Evolutionary conservation across 441 rosid species (phyloP).

Genomic region (Adansonia rubrostipa): DNA sequence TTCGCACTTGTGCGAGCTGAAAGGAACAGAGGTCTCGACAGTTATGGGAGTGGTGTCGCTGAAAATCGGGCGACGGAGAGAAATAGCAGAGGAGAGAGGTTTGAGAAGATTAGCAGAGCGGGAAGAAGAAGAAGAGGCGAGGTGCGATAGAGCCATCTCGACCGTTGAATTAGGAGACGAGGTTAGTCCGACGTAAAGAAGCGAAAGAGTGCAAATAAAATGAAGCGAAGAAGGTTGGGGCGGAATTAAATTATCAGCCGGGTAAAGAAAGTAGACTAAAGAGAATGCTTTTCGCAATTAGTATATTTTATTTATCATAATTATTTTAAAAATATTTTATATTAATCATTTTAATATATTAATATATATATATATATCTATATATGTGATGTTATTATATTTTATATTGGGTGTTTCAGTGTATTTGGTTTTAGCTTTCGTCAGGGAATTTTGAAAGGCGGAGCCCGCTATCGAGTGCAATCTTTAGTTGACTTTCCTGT

Average conservation of each 20-base stretch:
- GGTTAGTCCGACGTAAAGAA: constrained; percentile 2
- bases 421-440: not conserved
- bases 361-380: no score
- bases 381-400: no score
- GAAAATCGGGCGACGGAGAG: constrained; percentile 69
- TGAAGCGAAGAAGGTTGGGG: not conserved
- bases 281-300: not conserved
- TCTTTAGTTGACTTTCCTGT: no score
- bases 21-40: constrained; percentile 84
- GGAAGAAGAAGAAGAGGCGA: constrained; percentile 44
- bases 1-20: constrained; percentile 79
- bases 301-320: no score
- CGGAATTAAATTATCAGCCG: no score
- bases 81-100: constrained; percentile 40
- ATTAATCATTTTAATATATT: no score
- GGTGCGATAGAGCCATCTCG: constrained; percentile 68
- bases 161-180: constrained; percentile 19
- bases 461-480: not conserved
- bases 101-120: constrained; percentile 50
- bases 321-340: no score
- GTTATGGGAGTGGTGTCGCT: constrained; percentile 69
- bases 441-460: not conserved
- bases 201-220: not conserved
- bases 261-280: no score
- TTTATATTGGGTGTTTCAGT: no score